phyloP scores from a whole-genome alignment of 202 grass and related monocot species.

The Hordeum pubiflorum region DNA sequence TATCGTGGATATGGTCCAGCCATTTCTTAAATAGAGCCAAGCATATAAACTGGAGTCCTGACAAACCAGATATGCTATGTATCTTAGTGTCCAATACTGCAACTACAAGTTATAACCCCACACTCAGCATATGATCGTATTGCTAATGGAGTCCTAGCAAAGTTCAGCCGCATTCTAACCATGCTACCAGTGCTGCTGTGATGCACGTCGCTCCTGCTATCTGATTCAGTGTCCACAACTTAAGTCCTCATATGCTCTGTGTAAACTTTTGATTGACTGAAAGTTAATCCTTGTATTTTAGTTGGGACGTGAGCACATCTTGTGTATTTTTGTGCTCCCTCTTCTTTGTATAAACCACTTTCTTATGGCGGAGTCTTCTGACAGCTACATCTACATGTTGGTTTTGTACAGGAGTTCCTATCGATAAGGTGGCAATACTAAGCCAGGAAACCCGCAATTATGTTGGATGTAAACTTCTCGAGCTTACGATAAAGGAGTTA shows the following conservation, averaged over 20 bases:
- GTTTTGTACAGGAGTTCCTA: slow-evolving; percentile 60
- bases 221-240: background rate
- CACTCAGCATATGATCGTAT: background rate
- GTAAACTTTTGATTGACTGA: background rate
- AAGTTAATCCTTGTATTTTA: background rate
- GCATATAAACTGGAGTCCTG: background rate
- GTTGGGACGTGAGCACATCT: background rate
- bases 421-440: slow-evolving; percentile 79
- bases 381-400: slow-evolving; percentile 13
- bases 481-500: slow-evolving; percentile 85
- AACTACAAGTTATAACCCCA: background rate
- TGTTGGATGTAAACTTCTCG: slow-evolving; percentile 81
- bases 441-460: slow-evolving; percentile 78
- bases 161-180: background rate
- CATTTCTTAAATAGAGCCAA: background rate
- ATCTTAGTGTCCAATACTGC: background rate
- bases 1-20: background rate
- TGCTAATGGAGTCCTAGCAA: background rate
- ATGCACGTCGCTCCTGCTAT: background rate
- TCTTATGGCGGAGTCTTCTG: background rate
- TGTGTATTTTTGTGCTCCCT: background rate
- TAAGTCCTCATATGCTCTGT: background rate
- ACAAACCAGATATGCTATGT: background rate
- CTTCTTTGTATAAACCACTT: background rate
- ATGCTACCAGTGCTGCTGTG: background rate